Evolutionary conservation across 1,284 basidiomycete species (phyloP).

Genomic region (Melampsora occidentalis): DNA sequence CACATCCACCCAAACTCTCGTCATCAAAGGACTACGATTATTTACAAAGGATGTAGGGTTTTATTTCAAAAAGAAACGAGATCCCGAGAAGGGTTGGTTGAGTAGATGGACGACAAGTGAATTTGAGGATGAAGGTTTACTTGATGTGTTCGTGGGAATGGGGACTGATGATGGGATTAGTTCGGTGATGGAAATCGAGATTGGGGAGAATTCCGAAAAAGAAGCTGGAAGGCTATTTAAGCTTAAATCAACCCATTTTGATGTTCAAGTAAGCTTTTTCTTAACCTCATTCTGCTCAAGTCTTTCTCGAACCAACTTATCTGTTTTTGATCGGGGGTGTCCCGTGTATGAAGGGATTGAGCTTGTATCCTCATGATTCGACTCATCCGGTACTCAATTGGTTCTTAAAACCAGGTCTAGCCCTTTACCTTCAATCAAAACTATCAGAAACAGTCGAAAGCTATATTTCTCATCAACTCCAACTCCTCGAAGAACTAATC

Average conservation of each 20-base stretch:
- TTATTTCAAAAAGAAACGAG: constrained; percentile 32
- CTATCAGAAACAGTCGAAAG: constrained; percentile 16
- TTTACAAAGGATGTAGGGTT: constrained; percentile 33
- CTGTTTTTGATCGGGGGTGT: no score
- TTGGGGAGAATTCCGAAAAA: neutral
- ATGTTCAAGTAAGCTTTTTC: neutral
- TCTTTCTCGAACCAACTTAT: neutral
- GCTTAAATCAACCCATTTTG: neutral
- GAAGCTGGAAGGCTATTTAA: neutral
- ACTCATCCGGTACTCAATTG: constrained; percentile 38
- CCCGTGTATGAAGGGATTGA: constrained; percentile 12
- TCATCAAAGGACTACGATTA: constrained; percentile 24
- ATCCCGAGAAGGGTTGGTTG: constrained; percentile 17
- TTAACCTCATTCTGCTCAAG: neutral
- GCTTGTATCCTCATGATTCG: constrained; percentile 31
- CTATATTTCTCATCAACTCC: constrained; percentile 17
- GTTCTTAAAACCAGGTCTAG: constrained; percentile 35
- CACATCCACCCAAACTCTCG: constrained; percentile 15
- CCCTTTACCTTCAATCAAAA: constrained; percentile 23
- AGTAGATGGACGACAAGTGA: constrained; percentile 13
- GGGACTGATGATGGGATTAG: constrained; percentile 28
- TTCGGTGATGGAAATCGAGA: constrained; percentile 15
- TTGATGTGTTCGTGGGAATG: constrained; percentile 38
- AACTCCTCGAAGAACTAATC: constrained; percentile 16
- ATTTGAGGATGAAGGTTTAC: constrained; percentile 31